phyloP scores from a whole-genome alignment of 75 land plant genomes.

The Sequoiadendron giganteum region DNA sequence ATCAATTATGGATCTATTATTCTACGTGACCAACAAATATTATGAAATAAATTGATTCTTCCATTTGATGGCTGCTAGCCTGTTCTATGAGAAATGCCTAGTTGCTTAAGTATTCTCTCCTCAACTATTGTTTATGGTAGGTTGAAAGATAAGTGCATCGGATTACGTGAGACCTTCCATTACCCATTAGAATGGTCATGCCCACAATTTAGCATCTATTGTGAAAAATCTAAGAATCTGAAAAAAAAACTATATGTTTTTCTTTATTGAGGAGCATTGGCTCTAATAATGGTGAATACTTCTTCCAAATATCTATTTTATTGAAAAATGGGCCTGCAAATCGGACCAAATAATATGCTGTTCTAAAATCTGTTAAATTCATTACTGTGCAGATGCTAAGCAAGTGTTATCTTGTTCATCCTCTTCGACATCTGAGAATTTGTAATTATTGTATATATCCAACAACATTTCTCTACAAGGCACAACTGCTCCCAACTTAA shows the following conservation, averaged over 20 bases:
- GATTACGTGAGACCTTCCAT: not conserved
- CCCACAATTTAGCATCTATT: not conserved
- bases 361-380: not conserved
- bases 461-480: conserved; percentile 85
- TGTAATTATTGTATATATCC: conserved; percentile 53
- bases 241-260: not conserved
- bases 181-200: not conserved
- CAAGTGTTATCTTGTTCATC: not conserved
- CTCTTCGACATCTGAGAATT: conserved; percentile 39
- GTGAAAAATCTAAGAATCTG: not conserved
- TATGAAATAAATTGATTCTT: not conserved
- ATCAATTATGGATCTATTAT: too few relatives aligned
- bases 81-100: not conserved
- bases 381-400: conserved; percentile 7
- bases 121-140: not conserved
- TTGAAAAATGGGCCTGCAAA: not conserved
- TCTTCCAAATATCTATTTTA: not conserved
- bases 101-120: not conserved
- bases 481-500: conserved; percentile 88
- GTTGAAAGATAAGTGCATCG: not conserved
- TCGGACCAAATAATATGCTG: not conserved
- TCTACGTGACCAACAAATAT: not conserved
- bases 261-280: conserved; percentile 3
- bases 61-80: not conserved
- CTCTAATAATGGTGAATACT: not conserved